Evolutionary conservation across 2,329 filamentous ascomycete genomes (phyloP).

Genomic region (Aspergillus alliaceus): DNA sequence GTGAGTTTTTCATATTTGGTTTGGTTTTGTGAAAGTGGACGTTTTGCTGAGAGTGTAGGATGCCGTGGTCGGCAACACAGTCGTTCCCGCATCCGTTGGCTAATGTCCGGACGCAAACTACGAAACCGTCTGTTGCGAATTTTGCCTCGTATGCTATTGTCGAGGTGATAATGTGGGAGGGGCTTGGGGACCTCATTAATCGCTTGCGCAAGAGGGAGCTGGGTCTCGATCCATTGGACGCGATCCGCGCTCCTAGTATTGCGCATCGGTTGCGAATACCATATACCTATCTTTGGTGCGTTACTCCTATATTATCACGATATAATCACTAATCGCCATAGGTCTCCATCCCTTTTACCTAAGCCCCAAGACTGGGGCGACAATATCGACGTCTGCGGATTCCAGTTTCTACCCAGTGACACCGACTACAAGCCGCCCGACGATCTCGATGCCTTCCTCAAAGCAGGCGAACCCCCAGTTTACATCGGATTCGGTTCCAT

Average conservation of each 20-base stretch:
- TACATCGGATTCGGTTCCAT: slow-evolving; percentile 86
- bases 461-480: slow-evolving; percentile 68
- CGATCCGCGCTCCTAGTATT: slow-evolving; percentile 81
- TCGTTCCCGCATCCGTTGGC: slow-evolving; percentile 84
- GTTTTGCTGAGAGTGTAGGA: slow-evolving; percentile 45
- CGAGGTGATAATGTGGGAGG: slow-evolving; percentile 93
- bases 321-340: slow-evolving; percentile 18
- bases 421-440: slow-evolving; percentile 65
- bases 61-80: slow-evolving; percentile 87
- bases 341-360: slow-evolving; percentile 73
- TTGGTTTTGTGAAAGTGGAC: background rate
- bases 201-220: slow-evolving; percentile 74
- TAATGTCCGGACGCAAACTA: slow-evolving; percentile 74
- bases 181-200: slow-evolving; percentile 87
- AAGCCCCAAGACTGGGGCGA: slow-evolving; percentile 75
- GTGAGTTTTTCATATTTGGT: slow-evolving; percentile 52
- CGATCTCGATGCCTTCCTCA: slow-evolving; percentile 66
- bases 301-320: background rate
- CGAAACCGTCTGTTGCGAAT: slow-evolving; percentile 74
- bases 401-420: slow-evolving; percentile 71
- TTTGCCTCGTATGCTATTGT: slow-evolving; percentile 81
- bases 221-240: slow-evolving; percentile 72
- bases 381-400: slow-evolving; percentile 72
- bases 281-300: slow-evolving; percentile 84
- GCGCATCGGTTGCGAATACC: slow-evolving; percentile 74